These are phyloP conservation scores for Cladophialophora bantiana DNA, from an alignment of 2,329 filamentous ascomycete genomes.

Conservation along the genomic window DNA sequence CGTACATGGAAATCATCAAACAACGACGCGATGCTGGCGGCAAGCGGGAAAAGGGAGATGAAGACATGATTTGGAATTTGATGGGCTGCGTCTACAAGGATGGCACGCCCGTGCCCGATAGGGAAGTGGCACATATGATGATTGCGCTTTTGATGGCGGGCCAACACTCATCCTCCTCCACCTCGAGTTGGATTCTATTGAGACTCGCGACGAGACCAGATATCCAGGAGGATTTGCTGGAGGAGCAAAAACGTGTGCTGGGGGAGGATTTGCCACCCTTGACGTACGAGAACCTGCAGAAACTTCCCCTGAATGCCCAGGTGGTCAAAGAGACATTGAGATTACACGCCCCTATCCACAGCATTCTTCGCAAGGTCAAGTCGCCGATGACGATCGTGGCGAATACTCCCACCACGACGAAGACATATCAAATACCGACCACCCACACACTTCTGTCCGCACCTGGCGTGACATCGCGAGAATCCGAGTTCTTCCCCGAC, in stretches of 20 bases:
- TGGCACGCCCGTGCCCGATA: constrained; percentile 71
- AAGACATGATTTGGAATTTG: constrained; percentile 80
- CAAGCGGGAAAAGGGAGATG: constrained; percentile 57
- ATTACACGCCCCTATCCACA: constrained; percentile 75
- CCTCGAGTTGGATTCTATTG: constrained; percentile 78
- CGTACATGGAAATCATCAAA: constrained; percentile 75
- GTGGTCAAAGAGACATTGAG: constrained; percentile 76
- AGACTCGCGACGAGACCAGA: constrained; percentile 74
- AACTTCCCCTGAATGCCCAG: constrained; percentile 67
- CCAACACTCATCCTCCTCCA: constrained; percentile 80
- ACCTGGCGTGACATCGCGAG: constrained; percentile 78
- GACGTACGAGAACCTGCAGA: constrained; percentile 65
- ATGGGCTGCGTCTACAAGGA: constrained; percentile 81
- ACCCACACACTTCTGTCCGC: constrained; percentile 83
- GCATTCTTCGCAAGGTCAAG: constrained; percentile 75
- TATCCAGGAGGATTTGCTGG: constrained; percentile 73
- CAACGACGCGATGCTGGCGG: constrained; percentile 59
- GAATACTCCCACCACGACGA: constrained; percentile 68
- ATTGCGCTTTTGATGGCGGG: constrained; percentile 85
- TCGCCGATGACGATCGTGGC: constrained; percentile 66
- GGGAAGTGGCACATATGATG: constrained; percentile 84
- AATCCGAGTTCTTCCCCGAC: constrained; percentile 79
- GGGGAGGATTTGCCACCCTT: constrained; percentile 63
- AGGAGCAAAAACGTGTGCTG: constrained; percentile 67
- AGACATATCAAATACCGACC: constrained; percentile 77